Conservation (phyloP, 257 asterid genomes). For the Scutellaria barbata region DNA sequence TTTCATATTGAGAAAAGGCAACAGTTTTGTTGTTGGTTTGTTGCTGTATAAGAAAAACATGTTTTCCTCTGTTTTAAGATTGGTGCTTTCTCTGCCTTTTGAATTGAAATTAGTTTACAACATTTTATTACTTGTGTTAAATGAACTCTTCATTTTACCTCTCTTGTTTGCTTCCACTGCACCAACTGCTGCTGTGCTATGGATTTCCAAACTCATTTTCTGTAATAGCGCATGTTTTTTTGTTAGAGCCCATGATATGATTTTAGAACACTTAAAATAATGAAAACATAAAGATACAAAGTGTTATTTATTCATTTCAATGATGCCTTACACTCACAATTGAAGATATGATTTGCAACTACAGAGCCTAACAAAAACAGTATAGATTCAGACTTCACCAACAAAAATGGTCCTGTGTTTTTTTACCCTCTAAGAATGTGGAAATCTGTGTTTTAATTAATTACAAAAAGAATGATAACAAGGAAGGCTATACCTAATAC, state of each 20-base stretch:
- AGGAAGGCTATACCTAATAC: constrained; percentile 11
- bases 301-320: constrained; percentile 4
- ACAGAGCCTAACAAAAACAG: background rate
- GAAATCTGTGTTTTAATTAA: constrained; percentile 21
- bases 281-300: background rate
- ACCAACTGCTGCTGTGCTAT: no score
- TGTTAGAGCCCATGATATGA: no score
- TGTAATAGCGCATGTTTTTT: no score
- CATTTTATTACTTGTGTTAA: no score
- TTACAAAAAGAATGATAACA: constrained; percentile 48
- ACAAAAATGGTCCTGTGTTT: constrained; percentile 30
- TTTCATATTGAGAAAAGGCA: background rate
- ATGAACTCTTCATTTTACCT: no score
- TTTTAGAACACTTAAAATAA: no score
- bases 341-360: background rate
- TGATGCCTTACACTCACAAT: background rate
- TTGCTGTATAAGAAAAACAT: constrained; percentile 12
- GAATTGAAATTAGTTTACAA: no score
- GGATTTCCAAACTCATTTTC: no score
- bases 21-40: constrained; percentile 25
- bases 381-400: constrained; percentile 9
- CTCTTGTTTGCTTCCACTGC: no score
- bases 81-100: no score
- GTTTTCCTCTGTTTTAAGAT: background rate
- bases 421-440: constrained; percentile 23